Evolutionary conservation across 1,284 basidiomycete species (phyloP).

Genomic region (Boletellus sp.): DNA sequence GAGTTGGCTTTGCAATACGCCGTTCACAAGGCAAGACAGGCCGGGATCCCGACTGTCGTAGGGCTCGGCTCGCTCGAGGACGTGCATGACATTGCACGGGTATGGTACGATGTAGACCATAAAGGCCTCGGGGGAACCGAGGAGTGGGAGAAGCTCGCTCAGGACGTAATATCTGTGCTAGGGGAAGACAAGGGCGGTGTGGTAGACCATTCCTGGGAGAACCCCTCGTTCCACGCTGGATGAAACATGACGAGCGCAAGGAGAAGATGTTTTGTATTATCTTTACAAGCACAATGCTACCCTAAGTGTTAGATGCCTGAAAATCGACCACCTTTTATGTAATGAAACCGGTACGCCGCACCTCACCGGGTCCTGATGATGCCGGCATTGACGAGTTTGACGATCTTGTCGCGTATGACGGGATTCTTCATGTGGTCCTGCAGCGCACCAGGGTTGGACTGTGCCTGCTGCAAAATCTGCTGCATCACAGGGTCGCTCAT

Average conservation of each 20-base stretch:
- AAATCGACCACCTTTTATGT: constrained; percentile 11
- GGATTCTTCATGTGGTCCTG: constrained; percentile 98
- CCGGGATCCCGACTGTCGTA: constrained; percentile 66
- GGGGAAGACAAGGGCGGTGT: constrained; percentile 43
- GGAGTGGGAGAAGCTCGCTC: constrained; percentile 48
- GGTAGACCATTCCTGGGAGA: constrained; percentile 65
- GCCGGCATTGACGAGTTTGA: constrained; percentile 91
- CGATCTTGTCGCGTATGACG: constrained; percentile 77
- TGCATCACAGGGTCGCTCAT: constrained; percentile 90
- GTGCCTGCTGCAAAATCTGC: constrained; percentile 93
- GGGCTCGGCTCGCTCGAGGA: constrained; percentile 71
- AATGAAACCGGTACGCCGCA: constrained; percentile 2
- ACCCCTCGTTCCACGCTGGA: constrained; percentile 33
- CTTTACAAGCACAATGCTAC: constrained; percentile 22
- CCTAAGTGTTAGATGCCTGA: constrained; percentile 20
- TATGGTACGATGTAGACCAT: constrained; percentile 59
- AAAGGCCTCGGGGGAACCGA: constrained; percentile 33
- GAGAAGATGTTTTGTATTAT: constrained; percentile 18
- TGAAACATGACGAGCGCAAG: constrained; percentile 1
- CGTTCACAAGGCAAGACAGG: constrained; percentile 46
- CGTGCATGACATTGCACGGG: constrained; percentile 68
- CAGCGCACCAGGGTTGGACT: constrained; percentile 83
- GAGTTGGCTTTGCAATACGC: constrained; percentile 75
- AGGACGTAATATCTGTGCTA: constrained; percentile 46
- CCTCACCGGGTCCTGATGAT: constrained; percentile 77